Evolutionary conservation across 73 alveolate genomes (phyloP).

Genomic region (Urostyla sp.): DNA sequence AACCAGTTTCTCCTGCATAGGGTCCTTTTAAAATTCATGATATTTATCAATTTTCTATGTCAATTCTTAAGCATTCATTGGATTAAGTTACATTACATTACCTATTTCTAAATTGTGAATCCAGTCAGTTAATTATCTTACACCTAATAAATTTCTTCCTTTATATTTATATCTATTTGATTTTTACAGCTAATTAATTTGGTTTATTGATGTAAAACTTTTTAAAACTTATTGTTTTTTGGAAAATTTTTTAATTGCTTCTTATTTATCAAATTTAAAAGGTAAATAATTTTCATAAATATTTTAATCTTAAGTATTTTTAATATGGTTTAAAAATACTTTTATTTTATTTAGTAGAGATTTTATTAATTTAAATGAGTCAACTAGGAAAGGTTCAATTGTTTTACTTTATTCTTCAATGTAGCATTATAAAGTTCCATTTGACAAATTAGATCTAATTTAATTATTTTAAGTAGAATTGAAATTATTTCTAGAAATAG

Average conservation of each 20-base stretch:
- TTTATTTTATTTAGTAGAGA: conserved; percentile 7
- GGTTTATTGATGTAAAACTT: neutral
- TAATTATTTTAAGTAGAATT: no score
- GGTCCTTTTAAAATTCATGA: conserved; percentile 85
- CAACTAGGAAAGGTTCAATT: conserved; percentile 17
- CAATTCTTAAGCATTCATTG: conserved; percentile 80
- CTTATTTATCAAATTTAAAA: neutral
- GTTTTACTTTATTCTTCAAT: conserved; percentile 44
- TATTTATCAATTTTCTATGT: conserved; percentile 70
- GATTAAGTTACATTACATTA: conserved; percentile 81
- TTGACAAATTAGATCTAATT: no score
- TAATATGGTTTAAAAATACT: neutral
- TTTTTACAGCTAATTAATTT: conserved; percentile 1
- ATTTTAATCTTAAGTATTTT: neutral
- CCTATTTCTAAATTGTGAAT: conserved; percentile 79
- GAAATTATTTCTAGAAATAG: no score
- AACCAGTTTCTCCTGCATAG: conserved; percentile 86
- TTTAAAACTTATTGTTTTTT: conserved; percentile 21
- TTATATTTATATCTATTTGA: conserved; percentile 22
- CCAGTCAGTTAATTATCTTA: conserved; percentile 83
- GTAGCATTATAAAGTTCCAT: no score
- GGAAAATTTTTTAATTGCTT: neutral
- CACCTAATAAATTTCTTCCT: conserved; percentile 66
- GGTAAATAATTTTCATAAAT: neutral
- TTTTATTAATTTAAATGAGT: conserved; percentile 2